A percentile compares a stretch with the other conserved stretches of the same genome.
These are phyloP conservation scores for Entomortierella beljakovae DNA, from an alignment of 192 early-diverging fungal species.

Conservation along the genomic window DNA sequence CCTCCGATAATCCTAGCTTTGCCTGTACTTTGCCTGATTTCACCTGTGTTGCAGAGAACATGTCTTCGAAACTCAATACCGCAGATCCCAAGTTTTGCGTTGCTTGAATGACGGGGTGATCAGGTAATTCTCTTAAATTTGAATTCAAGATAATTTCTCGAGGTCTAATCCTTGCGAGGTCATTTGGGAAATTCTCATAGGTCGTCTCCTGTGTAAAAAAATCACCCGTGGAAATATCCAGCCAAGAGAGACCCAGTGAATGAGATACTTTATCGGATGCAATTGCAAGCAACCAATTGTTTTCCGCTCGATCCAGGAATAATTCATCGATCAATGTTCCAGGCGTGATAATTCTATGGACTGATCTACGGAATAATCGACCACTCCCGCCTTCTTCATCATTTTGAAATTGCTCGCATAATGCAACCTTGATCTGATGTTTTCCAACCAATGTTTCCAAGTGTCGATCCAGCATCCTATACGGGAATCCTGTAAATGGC, in stretches of 20 bases:
- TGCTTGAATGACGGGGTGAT: slow-evolving; percentile 21
- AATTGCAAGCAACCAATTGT: slow-evolving; percentile 83
- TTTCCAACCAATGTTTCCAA: slow-evolving; percentile 72
- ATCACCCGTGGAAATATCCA: slow-evolving; percentile 92
- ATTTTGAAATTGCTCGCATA: slow-evolving; percentile 74
- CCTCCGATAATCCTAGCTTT: slow-evolving; percentile 19
- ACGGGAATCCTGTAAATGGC: slow-evolving; percentile 81
- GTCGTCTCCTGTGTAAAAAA: slow-evolving; percentile 76
- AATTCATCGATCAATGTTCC: slow-evolving; percentile 88
- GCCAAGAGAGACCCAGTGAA: slow-evolving; percentile 83
- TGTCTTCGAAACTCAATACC: slow-evolving; percentile 42
- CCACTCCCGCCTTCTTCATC: slow-evolving; percentile 53
- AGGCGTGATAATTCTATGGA: slow-evolving; percentile 86
- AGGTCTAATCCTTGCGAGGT: slow-evolving; percentile 87
- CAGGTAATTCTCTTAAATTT: slow-evolving; percentile 9
- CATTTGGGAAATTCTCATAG: slow-evolving; percentile 62
- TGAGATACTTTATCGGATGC: slow-evolving; percentile 38
- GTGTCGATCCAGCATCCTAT: slow-evolving; percentile 70
- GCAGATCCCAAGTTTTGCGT: slow-evolving; percentile 14
- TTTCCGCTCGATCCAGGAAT: slow-evolving; percentile 70
- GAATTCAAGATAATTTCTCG: slow-evolving; percentile 79
- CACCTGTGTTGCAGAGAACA: slow-evolving; percentile 27
- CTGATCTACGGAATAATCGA: slow-evolving; percentile 68
- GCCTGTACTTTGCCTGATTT: slow-evolving; percentile 22
- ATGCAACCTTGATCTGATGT: slow-evolving; percentile 69